Evolutionary conservation across 495 filamentous ascomycete genomes (phyloP).

Genomic region (Talaromyces borbonicus): DNA sequence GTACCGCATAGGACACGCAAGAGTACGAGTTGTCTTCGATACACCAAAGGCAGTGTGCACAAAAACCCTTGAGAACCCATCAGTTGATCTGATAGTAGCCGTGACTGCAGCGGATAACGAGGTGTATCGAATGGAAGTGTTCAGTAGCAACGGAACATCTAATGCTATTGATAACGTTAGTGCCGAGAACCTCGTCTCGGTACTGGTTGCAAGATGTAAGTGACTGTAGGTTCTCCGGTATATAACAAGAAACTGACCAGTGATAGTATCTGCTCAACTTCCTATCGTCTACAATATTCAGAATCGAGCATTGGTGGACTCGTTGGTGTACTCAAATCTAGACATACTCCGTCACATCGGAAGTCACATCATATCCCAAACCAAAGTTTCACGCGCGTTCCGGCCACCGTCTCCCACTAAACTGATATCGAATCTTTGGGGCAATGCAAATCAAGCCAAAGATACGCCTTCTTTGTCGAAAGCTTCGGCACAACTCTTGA

Average conservation of each 20-base stretch:
- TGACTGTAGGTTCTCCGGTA: slow-evolving; percentile 4
- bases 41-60: slow-evolving; percentile 21
- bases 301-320: slow-evolving; percentile 56
- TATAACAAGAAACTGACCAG: neutral
- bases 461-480: slow-evolving; percentile 27
- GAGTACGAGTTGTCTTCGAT: slow-evolving; percentile 31
- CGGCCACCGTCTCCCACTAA: slow-evolving; percentile 82
- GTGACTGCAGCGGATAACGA: slow-evolving; percentile 23
- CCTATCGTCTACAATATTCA: slow-evolving; percentile 57
- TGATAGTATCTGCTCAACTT: slow-evolving; percentile 52
- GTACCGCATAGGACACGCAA: slow-evolving; percentile 19
- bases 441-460: slow-evolving; percentile 35
- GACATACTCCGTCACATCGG: slow-evolving; percentile 67
- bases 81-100: slow-evolving; percentile 30
- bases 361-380: slow-evolving; percentile 47
- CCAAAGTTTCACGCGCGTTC: slow-evolving; percentile 44
- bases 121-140: slow-evolving; percentile 50
- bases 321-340: slow-evolving; percentile 39
- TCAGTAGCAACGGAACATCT: slow-evolving; percentile 48
- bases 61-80: slow-evolving; percentile 20
- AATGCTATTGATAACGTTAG: slow-evolving; percentile 57
- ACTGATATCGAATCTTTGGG: slow-evolving; percentile 73
- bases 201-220: slow-evolving; percentile 59
- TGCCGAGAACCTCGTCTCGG: slow-evolving; percentile 54
- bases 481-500: slow-evolving; percentile 25